phyloP scores from a whole-genome alignment of 805 yeast species.

The Saturnispora serradocipensis region DNA sequence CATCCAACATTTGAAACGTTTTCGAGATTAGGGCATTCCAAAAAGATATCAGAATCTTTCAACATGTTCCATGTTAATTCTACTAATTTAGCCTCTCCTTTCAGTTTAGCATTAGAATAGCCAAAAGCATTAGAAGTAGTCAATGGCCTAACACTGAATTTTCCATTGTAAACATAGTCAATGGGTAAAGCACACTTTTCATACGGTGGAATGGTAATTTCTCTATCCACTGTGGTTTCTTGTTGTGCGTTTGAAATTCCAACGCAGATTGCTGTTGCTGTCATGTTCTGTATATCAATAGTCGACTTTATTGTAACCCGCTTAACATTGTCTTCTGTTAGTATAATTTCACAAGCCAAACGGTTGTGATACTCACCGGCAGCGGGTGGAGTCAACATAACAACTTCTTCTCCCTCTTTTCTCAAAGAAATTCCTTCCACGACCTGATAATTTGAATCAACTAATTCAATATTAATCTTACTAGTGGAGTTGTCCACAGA shows the following conservation, averaged over 20 bases:
- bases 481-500: slow-evolving; percentile 56
- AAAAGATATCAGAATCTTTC: slow-evolving; percentile 37
- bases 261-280: slow-evolving; percentile 46
- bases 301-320: slow-evolving; percentile 72
- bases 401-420: slow-evolving; percentile 75
- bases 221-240: slow-evolving; percentile 23
- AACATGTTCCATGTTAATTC: slow-evolving; percentile 57
- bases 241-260: slow-evolving; percentile 29
- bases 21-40: slow-evolving; percentile 46
- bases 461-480: slow-evolving; percentile 51
- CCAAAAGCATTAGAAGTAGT: slow-evolving; percentile 40
- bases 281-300: slow-evolving; percentile 54
- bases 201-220: slow-evolving; percentile 44
- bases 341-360: slow-evolving; percentile 57
- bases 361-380: slow-evolving; percentile 52
- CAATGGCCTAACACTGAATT: slow-evolving; percentile 54
- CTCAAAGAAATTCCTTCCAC: slow-evolving; percentile 55
- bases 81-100: slow-evolving; percentile 12
- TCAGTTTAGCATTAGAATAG: slow-evolving; percentile 52
- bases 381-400: slow-evolving; percentile 49
- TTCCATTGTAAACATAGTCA: slow-evolving; percentile 49
- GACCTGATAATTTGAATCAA: slow-evolving; percentile 46
- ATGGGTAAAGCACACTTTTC: slow-evolving; percentile 64
- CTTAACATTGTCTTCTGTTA: slow-evolving; percentile 74
- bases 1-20: slow-evolving; percentile 27